Evolutionary conservation across 225 moss, liverwort and hornwort species (phyloP), one percentile per base, ranked within the genome.

Genomic region (Pseudoscleropodium purum): DNA sequence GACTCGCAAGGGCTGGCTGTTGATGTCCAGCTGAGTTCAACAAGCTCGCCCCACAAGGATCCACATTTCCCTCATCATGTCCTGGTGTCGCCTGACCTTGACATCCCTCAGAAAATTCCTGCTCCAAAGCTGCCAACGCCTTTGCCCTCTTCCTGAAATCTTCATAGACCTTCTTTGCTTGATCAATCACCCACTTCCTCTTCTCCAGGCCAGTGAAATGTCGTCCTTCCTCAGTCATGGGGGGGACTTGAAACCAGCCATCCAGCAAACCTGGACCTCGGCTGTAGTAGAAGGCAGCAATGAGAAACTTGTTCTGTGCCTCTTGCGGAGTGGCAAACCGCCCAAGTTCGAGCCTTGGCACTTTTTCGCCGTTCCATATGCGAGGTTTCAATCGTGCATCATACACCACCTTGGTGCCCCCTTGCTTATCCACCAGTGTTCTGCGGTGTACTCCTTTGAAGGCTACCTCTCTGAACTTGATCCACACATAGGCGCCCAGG

Each of bases 311-410:
- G 4, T 57, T 26, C 17, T n/a, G 79, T 4, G 61, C 88, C n/a
- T 88, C 73, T 54, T 51, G 13, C 61, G 5, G 4, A 12, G 73
- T 88, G 29, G 61, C 29, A 2, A 19, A 88, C 12, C 4, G 61
- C 16, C 62, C 61, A 37, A 73, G n/a, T 4, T 82, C 47, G 51
- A 86, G 75, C 76, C 7, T 26, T 21, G 12, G 27, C 61, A 75
- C 6, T 7, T 2, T 21, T 24, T 27, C 0, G 59, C 64, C n/a
- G 6, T 63, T 37, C 29, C 61, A 61, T 18, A 1, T 1, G 0
- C 51, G 64, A 64, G 86, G 86, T 15, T 2, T 51, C 43, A 86
- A 52, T 30, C 76, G 86, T 7, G 75, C 45, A 0, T n/a, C 62
- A n/a, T 63, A 74, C 43, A 59, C 43, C 43, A 17, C 34, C 62